Evolutionary conservation across 1,139 yeast genomes (phyloP), one percentile per base, ranked within the genome.

Genomic region (Candida gigantensis): DNA sequence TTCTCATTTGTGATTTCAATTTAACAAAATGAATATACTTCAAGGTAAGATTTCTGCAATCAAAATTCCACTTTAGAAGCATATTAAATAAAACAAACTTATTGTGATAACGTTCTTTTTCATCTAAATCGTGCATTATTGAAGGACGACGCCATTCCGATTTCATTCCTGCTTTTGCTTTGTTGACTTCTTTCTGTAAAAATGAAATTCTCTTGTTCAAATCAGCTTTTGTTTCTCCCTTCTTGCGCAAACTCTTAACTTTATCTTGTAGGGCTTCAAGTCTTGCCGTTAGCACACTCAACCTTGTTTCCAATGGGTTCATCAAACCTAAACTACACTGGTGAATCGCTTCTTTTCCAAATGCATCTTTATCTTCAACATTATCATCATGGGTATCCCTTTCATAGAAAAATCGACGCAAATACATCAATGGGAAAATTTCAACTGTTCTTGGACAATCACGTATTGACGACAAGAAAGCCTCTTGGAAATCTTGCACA

Each of bases 31-130:
- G 73, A 34, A 70, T 46, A 46, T 69, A 71, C 44, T 61, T 65
- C 42, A 64, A 50, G 7, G 68, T 45, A 15, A 51, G 45, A 39
- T 72, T 66, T 19, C 77, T 47, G 39, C 65, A 68, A 11, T 52
- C 44, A 28, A 58, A 58, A 44, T 71, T 71, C 75, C 76, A 72
- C 43, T 70, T 71, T 30, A 70, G 52, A 28, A 67, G 56, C 72
- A 68, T 68, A 30, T 65, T 58, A 19, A 68, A 57, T 20, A 69
- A 52, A 2, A 68, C 54, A 42, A 72, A 71, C 40, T 62, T 65
- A 46, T 72, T 71, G 39, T 68, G 63, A 45, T 65, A 72, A 26
- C 51, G 53, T 24, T 59, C 68, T 9, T 45, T 44, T 8, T 40
- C 30, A 20, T 52, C 46, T 11, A 51, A 37, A 2, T 40, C 37